Percentiles rank a stretch among this genome's conserved stretches.
Conservation (phyloP, 1,284 basidiomycete species). For the Pterulicium gracile region DNA sequence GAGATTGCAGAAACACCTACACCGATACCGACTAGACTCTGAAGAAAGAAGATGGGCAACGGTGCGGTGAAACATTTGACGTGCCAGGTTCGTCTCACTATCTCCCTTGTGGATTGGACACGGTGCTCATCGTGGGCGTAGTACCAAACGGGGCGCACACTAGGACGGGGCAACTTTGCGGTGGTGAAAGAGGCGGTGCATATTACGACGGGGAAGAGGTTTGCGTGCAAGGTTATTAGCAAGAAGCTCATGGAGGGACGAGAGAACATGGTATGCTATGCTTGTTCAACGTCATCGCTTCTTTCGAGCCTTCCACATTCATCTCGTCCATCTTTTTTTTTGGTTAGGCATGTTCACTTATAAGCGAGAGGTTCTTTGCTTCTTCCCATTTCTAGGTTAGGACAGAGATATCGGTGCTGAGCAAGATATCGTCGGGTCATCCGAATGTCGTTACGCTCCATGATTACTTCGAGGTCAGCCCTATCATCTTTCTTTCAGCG, state of each 20-base stretch:
- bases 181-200: conserved; percentile 67
- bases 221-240: conserved; percentile 90
- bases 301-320: too few species aligned
- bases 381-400: conserved; percentile 51
- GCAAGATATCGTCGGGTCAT: conserved; percentile 88
- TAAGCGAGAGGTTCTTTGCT: conserved; percentile 4
- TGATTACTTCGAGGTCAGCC: conserved; percentile 89
- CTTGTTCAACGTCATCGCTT: too few species aligned
- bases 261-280: conserved; percentile 68
- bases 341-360: too few species aligned
- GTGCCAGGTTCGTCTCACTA: too few species aligned
- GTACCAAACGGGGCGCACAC: conserved; percentile 58
- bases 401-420: conserved; percentile 94
- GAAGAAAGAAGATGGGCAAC: too few species aligned
- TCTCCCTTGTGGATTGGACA: too few species aligned
- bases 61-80: too few species aligned
- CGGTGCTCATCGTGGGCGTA: conserved; percentile 17
- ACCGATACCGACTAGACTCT: too few species aligned
- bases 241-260: conserved; percentile 96
- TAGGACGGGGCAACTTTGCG: conserved; percentile 57
- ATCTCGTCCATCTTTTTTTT: too few species aligned
- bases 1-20: too few species aligned
- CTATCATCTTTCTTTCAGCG: not conserved
- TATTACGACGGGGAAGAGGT: conserved; percentile 50
- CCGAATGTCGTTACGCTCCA: conserved; percentile 84